phyloP scores from a whole-genome alignment of 73 alveolate genomes.

The Paramecium biaurelia region DNA sequence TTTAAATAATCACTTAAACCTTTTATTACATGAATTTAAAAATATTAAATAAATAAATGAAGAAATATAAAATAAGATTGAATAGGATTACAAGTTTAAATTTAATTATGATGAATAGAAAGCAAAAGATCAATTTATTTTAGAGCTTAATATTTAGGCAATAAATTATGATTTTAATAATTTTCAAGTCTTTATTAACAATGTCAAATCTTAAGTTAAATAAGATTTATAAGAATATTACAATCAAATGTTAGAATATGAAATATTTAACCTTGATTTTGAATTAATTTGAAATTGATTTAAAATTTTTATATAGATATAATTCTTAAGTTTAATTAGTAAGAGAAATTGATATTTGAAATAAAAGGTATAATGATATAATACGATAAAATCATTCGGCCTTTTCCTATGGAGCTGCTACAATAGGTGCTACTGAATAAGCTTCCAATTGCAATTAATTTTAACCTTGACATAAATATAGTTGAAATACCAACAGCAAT shows the following conservation, averaged over 20 bases:
- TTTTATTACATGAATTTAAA: not conserved
- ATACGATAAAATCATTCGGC: slow-evolving; percentile 34
- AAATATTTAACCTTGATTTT: not conserved
- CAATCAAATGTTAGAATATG: not conserved
- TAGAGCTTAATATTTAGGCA: not conserved
- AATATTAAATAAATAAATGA: not conserved
- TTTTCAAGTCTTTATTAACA: not conserved
- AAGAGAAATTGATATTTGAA: not conserved
- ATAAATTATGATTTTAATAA: not conserved
- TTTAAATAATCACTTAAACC: not conserved
- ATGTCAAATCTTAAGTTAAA: not conserved
- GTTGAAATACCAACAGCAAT: slow-evolving; percentile 68
- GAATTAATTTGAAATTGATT: not conserved
- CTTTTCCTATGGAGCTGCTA: not conserved
- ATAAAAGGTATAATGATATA: not conserved
- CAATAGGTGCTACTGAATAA: slow-evolving; percentile 53
- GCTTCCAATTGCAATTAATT: slow-evolving; percentile 66
- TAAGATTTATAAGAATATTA: not conserved
- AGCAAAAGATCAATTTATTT: not conserved
- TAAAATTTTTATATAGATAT: too few relatives aligned
- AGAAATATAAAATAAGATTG: not conserved
- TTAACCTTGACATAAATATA: slow-evolving; percentile 25
- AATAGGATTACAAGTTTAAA: not conserved
- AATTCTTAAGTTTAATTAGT: not conserved
- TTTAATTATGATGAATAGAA: not conserved